Base-by-base conservation (phyloP, 2,329 filamentous ascomycete genomes). In the Fusarium papillatum region DNA sequence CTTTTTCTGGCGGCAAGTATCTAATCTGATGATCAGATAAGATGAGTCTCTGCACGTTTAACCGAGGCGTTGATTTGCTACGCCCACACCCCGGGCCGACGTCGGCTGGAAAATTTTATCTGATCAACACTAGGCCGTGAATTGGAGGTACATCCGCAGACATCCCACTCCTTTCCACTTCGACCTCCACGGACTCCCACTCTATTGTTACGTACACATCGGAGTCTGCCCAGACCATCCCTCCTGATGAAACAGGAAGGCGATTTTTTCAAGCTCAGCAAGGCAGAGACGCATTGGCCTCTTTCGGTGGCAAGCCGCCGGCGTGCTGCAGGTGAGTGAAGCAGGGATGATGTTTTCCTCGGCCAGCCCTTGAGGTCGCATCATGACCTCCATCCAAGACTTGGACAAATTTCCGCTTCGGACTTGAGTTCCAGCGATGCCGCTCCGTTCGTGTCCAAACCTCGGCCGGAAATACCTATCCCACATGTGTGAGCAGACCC, bases 21-120 rank as follows among this genome's bases (percentile, higher is more conserved):
- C 82, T 86, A 84, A 86, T 86, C 84, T 84, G 84, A 86, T 86
- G 76, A 86, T 86, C 84, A 81, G 84, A 86, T 86, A 84, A 86
- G 84, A 86, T 86, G 80, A 77, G 68, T 43, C 57, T 65, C 73
- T 55, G 55, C 50, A 43, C 22, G 50, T 53, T 71, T 36, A 62
- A 39, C 43, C 39, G 14, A 29, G 36, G 46, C 55, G 34, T 36
- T 66, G 39, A 9, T 29, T 63, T 63, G 39, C 63, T 76, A 72
- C 19, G 11, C 43, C 17, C 74, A 72, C 76, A 53, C 78, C 62
- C 70, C 55, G 16, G 50, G 59, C 77, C 78, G 78, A 80, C 36
- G 68, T 78, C 78, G 78, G 78, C 70, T 59, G 55, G 78, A 80
- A 78, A 17, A 14, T 79, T 78, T 80, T 78, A 80, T 80, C 78